Evolutionary conservation across 371 early-diverging fungal genomes (phyloP), one percentile per base, ranked within the genome.

Genomic region (Syncephalis plumigaleata): DNA sequence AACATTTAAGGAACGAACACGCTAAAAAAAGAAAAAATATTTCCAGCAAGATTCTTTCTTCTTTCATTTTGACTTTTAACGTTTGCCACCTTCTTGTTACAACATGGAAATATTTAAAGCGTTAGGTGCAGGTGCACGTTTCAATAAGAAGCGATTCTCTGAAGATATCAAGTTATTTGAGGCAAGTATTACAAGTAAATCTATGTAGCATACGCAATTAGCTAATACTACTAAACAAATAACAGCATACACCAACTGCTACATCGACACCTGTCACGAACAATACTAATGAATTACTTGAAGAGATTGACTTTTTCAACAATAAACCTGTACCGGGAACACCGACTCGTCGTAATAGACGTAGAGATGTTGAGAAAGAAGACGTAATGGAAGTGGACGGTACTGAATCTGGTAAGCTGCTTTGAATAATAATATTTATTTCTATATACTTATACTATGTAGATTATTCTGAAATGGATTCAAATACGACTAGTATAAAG

Each of bases 121-220:
- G 42, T 66, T 91, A 42, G 81, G 86, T 18, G 72, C 78, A n/a
- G 88, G 88, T 17, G 84, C 87, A 2, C 76, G 65, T 49, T 89
- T 91, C 47, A 75, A 91, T 64, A 81, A 79, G 53, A 66, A 67
- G 43, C 74, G 81, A 9, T 89, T 87, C 56, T 61, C 67, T 36
- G 61, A 72, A 4, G 91, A 89, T 50, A 63, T 85, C 37, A 62
- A 73, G 3, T 56, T 85, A 13, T 84, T 91, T 61, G 70, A 81
- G 55, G 77, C 70, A 63, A 47, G 50, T 9, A 20, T 1, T 22
- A 37, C 26, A 17, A 36, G 23, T 45, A 20, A 16, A 24, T 13
- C 21, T 16, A 11, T 42, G 26, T 17, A 9, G 11, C 18, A 26
- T 9, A 9, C 4, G 11, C n/a, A 38, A 26, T 45, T 25, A 39